Base-by-base conservation (phyloP, 2,329 filamentous ascomycete species). In the Aspergillus novofumigatus region DNA sequence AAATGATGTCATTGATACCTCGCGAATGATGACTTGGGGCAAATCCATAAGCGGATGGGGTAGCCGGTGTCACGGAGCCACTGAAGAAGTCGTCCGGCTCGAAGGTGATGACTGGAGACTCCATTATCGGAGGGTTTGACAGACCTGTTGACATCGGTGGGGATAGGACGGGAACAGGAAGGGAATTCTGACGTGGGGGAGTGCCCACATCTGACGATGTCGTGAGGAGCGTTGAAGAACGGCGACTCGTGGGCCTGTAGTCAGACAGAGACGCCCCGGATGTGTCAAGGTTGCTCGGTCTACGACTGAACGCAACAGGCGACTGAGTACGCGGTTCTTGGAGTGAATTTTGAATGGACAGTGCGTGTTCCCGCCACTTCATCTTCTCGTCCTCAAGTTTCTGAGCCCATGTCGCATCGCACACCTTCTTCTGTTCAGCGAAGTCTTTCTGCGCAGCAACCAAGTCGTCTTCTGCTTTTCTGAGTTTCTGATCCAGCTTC, bases 1-100 rank as follows among this genome's bases (percentile, higher is more conserved):
- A 95, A 29, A 94, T 84, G 78, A 96, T 89, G 67, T 96, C 92
- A 64, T 92, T 89, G 58, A 90, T 83, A 6, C 88, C 85, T 57
- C 87, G 86, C 4, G 74, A 70, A 52, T 65, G 62, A 32, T 67
- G 67, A 6, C 75, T 72, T 49, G 73, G 70, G 1, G 67, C 67
- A 26, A 70, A 72, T 28, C 70, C 72, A 42, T 69, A 73, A 3
- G 72, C 75, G 3, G 75, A 74, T 17, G 75, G 75, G 2, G 72
- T 72, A 10, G 62, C 65, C 9, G 72, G 70, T 4, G 68, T 74
- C 23, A 63, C 61, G 9, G 69, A 63, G 53, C 69, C 66, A n/a
- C 63, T 68, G 56, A 76, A 77, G 59, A 74, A 77, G 51, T 80
- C 77, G 49, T 81, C 78, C 1, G 73, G 71, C 55, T 83, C 80